Conservation (phyloP, 192 early-diverging fungal species). For the Obelidium mucronatum region DNA sequence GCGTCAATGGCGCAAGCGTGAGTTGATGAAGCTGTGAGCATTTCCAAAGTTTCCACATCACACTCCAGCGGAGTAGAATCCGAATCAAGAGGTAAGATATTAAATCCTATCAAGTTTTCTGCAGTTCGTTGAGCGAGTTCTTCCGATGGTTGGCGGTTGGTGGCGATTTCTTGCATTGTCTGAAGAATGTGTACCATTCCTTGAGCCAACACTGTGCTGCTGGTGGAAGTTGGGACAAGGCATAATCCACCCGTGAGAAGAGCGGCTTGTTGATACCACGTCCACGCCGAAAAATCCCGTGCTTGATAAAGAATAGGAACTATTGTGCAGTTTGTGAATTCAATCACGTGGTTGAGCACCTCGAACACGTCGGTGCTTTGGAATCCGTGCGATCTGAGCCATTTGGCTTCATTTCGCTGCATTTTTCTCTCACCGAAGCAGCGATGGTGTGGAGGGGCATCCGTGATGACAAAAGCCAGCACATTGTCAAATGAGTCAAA, state of each 20-base stretch:
- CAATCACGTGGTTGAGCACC: constrained; percentile 28
- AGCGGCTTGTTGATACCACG: constrained; percentile 42
- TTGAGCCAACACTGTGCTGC: constrained; percentile 3
- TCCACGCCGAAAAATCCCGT: background rate
- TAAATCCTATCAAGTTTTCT: constrained; percentile 5
- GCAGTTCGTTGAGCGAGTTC: background rate
- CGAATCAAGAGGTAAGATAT: background rate
- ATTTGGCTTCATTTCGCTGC: constrained; percentile 1
- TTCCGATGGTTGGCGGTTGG: background rate
- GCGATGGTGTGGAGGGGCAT: constrained; percentile 32
- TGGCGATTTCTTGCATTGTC: constrained; percentile 22
- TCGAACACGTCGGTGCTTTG: constrained; percentile 38
- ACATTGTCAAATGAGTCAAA: constrained; percentile 35
- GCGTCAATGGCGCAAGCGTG: background rate
- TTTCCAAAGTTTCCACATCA: background rate
- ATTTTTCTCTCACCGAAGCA: background rate
- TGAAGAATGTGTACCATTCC: constrained; percentile 30
- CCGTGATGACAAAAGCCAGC: constrained; percentile 44
- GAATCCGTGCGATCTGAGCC: constrained; percentile 20
- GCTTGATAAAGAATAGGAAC: constrained; percentile 41
- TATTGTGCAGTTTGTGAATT: constrained; percentile 34
- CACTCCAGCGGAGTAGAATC: background rate
- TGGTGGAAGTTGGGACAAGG: constrained; percentile 13
- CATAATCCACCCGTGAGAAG: constrained; percentile 35
- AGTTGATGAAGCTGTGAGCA: background rate